Evolutionary conservation across 768 basidiomycete genomes (phyloP).

Genomic region (Mycena galopus): DNA sequence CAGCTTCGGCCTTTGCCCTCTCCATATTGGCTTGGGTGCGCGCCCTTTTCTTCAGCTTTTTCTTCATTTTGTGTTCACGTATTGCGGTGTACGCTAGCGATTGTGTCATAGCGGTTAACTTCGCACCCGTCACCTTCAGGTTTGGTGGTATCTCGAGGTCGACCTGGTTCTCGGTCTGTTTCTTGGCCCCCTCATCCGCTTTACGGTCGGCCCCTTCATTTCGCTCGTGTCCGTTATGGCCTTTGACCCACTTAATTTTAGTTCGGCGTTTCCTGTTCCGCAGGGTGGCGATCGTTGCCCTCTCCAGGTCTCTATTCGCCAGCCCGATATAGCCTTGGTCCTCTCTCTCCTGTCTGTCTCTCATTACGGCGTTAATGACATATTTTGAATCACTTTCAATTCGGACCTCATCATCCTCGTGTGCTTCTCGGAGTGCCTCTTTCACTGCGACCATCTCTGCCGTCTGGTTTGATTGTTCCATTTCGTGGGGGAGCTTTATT

Average conservation of each 20-base stretch:
- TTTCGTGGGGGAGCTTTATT: constrained; percentile 23
- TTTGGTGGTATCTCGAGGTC: neutral
- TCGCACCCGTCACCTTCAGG: constrained; percentile 24
- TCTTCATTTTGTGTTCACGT: neutral
- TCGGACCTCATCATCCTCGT: constrained; percentile 1
- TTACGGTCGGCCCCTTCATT: constrained; percentile 42
- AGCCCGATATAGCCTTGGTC: constrained; percentile 41
- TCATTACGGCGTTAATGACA: constrained; percentile 38
- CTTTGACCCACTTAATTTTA: constrained; percentile 43
- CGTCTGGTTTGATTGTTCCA: constrained; percentile 37
- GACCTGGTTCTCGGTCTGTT: neutral
- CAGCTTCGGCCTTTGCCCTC: constrained; percentile 5
- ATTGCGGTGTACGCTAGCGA: constrained; percentile 34
- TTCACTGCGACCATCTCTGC: constrained; percentile 37
- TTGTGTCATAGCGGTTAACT: constrained; percentile 36
- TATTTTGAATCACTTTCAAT: constrained; percentile 42
- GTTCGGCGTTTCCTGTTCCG: constrained; percentile 31
- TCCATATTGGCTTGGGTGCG: constrained; percentile 4
- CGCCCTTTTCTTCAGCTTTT: neutral
- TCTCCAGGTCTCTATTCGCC: constrained; percentile 33
- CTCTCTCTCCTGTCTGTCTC: constrained; percentile 38
- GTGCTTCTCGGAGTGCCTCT: neutral
- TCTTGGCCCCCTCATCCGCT: constrained; percentile 33
- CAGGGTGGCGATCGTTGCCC: constrained; percentile 20
- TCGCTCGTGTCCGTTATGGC: constrained; percentile 33